phyloP scores from a whole-genome alignment of 2,329 filamentous ascomycete genomes.

The Xylaria sp. region DNA sequence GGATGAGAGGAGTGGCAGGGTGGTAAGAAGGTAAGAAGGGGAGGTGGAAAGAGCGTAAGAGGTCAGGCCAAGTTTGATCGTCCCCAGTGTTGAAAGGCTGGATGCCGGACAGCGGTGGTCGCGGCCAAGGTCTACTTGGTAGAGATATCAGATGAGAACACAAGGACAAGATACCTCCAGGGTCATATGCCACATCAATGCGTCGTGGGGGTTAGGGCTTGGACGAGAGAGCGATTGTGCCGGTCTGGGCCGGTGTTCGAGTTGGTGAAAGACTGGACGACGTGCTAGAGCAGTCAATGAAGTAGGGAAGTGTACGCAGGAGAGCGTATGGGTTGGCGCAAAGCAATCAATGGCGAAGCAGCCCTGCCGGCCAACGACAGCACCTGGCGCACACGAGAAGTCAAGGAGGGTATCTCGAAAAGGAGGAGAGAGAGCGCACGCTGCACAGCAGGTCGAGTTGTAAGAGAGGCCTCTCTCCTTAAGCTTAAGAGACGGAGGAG shows the following conservation, averaged over 20 bases:
- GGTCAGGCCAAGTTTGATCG: slow-evolving; percentile 28
- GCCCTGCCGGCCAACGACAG: slow-evolving; percentile 14
- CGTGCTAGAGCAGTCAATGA: slow-evolving; percentile 9
- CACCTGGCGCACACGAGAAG: slow-evolving; percentile 8
- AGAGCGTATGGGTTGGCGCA: slow-evolving; percentile 8
- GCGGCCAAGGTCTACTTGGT: not conserved
- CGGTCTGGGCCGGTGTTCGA: not conserved
- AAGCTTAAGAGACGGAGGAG: not conserved
- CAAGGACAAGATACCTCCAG: slow-evolving; percentile 4
- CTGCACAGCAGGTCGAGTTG: not conserved
- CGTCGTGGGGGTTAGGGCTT: not conserved
- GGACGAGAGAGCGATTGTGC: not conserved
- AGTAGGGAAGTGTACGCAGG: not conserved
- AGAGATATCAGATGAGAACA: slow-evolving; percentile 3
- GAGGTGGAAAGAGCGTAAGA: slow-evolving; percentile 20
- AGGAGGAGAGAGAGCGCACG: not conserved
- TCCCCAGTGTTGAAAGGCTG: slow-evolving; percentile 4
- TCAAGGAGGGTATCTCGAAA: slow-evolving; percentile 8
- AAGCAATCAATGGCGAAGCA: slow-evolving; percentile 22
- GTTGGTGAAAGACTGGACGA: slow-evolving; percentile 27
- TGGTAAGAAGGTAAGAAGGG: slow-evolving; percentile 4
- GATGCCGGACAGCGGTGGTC: not conserved
- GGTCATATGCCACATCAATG: slow-evolving; percentile 6
- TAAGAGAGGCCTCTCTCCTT: slow-evolving; percentile 12
- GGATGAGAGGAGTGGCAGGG: not conserved